These are phyloP conservation scores for Mycena citricolor DNA, from an alignment of 1,284 basidiomycete genomes.

Conservation along the genomic window DNA sequence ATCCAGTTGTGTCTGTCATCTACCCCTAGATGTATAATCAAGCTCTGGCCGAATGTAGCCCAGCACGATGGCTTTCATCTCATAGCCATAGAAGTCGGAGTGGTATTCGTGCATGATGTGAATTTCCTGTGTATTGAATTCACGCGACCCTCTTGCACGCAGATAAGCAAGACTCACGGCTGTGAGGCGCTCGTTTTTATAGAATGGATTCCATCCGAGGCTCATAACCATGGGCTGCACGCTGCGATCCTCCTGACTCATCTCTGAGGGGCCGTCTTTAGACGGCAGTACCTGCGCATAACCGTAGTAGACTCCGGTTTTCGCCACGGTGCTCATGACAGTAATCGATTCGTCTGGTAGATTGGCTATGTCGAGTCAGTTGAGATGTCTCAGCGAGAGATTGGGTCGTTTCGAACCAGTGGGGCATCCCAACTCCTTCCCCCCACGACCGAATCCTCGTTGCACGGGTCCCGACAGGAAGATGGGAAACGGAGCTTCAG, in stretches of 20 bases:
- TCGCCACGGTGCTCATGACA: slow-evolving; percentile 64
- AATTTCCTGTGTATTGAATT: too few species aligned
- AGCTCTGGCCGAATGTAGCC: slow-evolving; percentile 98
- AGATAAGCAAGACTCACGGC: slow-evolving; percentile 66
- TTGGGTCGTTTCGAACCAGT: slow-evolving; percentile 79
- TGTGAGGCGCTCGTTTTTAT: slow-evolving; percentile 90
- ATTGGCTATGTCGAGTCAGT: slow-evolving; percentile 63
- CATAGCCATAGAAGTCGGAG: slow-evolving; percentile 88
- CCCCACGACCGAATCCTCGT: slow-evolving; percentile 89
- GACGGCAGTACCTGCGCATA: slow-evolving; percentile 80
- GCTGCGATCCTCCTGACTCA: slow-evolving; percentile 53
- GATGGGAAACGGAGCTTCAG: slow-evolving; percentile 83
- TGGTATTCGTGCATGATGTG: slow-evolving; percentile 90
- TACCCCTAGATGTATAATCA: slow-evolving; percentile 86
- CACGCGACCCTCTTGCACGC: slow-evolving; percentile 4
- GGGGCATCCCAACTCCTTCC: slow-evolving; percentile 94
- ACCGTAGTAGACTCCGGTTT: slow-evolving; percentile 91
- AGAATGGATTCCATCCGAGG: slow-evolving; percentile 96
- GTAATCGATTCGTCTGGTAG: slow-evolving; percentile 83
- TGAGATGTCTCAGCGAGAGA: too few species aligned
- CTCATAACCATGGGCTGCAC: slow-evolving; percentile 99
- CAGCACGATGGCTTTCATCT: slow-evolving; percentile 83
- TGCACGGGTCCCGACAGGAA: slow-evolving; percentile 79
- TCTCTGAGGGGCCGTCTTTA: slow-evolving; percentile 36
- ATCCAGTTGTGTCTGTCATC: slow-evolving; percentile 2